Base-by-base conservation (phyloP, 805 yeast species). In the Candida berthetii region DNA sequence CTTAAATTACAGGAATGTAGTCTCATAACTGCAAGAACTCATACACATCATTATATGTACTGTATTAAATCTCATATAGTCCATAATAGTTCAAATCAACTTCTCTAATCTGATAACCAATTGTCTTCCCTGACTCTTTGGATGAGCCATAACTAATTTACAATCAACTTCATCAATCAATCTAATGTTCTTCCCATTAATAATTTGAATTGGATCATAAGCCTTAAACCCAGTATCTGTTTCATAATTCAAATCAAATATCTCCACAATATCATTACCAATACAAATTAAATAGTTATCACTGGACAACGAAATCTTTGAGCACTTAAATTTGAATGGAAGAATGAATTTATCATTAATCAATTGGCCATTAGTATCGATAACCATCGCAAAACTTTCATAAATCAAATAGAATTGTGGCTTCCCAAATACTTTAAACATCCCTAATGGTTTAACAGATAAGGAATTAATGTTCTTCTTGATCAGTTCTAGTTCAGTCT, bases 231-330 rank as follows among this genome's bases (percentile, higher is more conserved):
- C 58, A 3, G 50, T 41, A 16, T 60, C 61, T 16, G 70, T 69
- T 39, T 62, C 60, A 45, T 68, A 72, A 36, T 72, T 71, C 20
- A 82, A 64, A 29, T 78, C 71, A 66, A 89, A 78, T 3, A 87
- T 69, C 53, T 87, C 95, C 8, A 85, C 68, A 37, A 80, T 71
- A 48, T 84, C 88, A 17, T 80, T 79, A 34, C 82, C 78, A 24
- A 78, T 71, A 4, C 83, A 57, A 7, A 80, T 55, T 42, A 80
- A 57, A 49, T 66, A 75, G 13, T 74, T 76, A 31, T 66, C 66
- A 36, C 68, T 65, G 7, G 11, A 47, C 15, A 75, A 58, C 3
- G 70, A 63, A 6, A 69, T 72, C 2, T 57, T 58, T 1, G 60
- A 49, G 42, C 74, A 69, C 42, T 57, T 61, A 44, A 69, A 69